Conservation (phyloP, 306 rosid species). For the Dalbergia cochinchinensis region DNA sequence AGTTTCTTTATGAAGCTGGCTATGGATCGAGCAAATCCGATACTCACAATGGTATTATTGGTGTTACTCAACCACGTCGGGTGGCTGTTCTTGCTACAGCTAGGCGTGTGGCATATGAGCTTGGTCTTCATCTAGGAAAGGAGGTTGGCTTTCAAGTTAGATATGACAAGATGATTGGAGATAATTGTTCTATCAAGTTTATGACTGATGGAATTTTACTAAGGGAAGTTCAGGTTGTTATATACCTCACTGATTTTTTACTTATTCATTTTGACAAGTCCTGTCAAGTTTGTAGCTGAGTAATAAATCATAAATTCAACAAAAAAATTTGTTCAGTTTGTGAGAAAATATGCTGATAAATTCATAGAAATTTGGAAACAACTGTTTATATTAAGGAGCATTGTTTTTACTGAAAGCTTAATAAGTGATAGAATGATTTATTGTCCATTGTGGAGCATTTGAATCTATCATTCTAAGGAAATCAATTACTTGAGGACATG, state of each 20-base stretch:
- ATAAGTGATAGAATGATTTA: constrained; percentile 13
- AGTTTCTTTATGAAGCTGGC: constrained; percentile 95
- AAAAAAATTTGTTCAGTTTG: constrained; percentile 20
- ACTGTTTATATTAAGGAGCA: constrained; percentile 24
- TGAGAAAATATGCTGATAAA: constrained; percentile 10
- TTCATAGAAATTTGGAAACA: constrained; percentile 4
- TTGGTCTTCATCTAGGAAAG: constrained; percentile 79
- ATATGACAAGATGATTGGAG: constrained; percentile 87
- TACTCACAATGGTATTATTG: constrained; percentile 70
- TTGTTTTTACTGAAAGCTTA: background rate
- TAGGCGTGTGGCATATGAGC: constrained; percentile 91
- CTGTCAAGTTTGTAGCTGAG: constrained; percentile 18
- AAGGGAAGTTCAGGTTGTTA: constrained; percentile 90
- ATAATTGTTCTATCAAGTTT: constrained; percentile 83
- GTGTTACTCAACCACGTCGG: constrained; percentile 96
- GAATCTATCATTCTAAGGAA: constrained; percentile 23
- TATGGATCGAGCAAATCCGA: constrained; percentile 72
- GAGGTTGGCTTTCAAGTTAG: constrained; percentile 96
- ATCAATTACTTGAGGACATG: constrained; percentile 10
- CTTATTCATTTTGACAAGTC: constrained; percentile 6
- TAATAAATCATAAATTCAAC: constrained; percentile 27
- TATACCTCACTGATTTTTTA: constrained; percentile 14
- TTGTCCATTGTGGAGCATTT: constrained; percentile 3
- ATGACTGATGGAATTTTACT: constrained; percentile 98
- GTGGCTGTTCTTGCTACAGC: constrained; percentile 97